Percentiles rank a stretch among this genome's conserved stretches.
phyloP scores from a whole-genome alignment of 2,329 filamentous ascomycete genomes.

The Elsinoe necatrix region DNA sequence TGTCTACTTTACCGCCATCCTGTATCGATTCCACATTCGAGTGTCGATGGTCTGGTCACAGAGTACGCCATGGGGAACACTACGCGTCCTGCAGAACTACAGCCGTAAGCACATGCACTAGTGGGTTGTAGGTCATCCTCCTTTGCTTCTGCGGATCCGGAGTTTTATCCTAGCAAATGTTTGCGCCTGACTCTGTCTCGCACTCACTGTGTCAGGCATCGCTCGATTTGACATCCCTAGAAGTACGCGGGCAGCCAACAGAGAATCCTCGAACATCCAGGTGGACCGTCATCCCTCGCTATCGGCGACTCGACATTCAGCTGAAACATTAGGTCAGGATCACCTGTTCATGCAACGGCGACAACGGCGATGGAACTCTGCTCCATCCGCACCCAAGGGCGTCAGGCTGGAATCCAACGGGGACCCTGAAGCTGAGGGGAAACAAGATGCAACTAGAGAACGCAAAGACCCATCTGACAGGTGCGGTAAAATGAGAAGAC shows the following conservation, averaged over 20 bases:
- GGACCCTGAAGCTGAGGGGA: neutral
- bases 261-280: neutral
- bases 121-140: neutral
- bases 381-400: neutral
- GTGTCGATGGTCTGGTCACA: neutral
- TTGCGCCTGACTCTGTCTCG: neutral
- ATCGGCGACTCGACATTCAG: neutral
- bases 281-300: neutral
- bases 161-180: neutral
- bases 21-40: neutral
- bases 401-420: slow-evolving; percentile 6
- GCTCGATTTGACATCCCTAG: neutral
- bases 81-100: slow-evolving; percentile 2
- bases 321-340: slow-evolving; percentile 5
- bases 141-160: slow-evolving; percentile 1
- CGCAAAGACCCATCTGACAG: slow-evolving; percentile 11
- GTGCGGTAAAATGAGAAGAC: slow-evolving; percentile 11
- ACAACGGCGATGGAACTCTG: neutral
- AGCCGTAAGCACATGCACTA: slow-evolving; percentile 2
- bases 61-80: neutral
- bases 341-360: slow-evolving; percentile 10
- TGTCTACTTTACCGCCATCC: slow-evolving; percentile 3
- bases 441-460: slow-evolving; percentile 8
- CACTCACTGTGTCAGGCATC: neutral
- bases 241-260: neutral